Conservation (phyloP, 73 alveolate species). For the Symbiodinium pilosum region DNA sequence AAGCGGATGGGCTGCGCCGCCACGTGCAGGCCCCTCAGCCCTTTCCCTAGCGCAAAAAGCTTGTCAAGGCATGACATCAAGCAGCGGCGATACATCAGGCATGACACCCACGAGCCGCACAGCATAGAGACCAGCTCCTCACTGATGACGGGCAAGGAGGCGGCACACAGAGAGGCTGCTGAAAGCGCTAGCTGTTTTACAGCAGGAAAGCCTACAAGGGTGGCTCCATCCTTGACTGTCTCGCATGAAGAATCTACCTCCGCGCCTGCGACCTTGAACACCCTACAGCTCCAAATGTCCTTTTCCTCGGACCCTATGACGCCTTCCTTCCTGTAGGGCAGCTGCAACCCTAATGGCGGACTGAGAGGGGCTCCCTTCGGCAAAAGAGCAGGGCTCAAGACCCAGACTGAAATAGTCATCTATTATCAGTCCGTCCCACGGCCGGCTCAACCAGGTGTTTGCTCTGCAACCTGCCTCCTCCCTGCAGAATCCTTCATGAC, state of each 20-base stretch:
- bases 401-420: neutral
- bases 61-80: neutral
- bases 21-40: neutral
- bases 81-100: slow-evolving; percentile 15
- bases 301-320: neutral
- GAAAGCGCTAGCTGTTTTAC: neutral
- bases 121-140: neutral
- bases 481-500: too few relatives aligned
- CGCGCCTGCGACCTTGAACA: slow-evolving; percentile 20
- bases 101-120: neutral
- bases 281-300: neutral
- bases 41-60: neutral
- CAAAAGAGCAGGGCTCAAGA: neutral
- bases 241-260: neutral
- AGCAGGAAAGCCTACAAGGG: neutral
- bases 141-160: neutral
- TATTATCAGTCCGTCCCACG: neutral
- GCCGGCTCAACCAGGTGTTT: neutral
- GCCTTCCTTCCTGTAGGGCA: neutral
- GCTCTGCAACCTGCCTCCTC: too few relatives aligned
- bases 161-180: neutral
- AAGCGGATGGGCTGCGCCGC: neutral
- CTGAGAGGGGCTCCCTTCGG: neutral
- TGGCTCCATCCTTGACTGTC: neutral
- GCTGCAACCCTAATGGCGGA: neutral